phyloP scores from a whole-genome alignment of 1,139 yeast species.

The Yamadazyma oceani region DNA sequence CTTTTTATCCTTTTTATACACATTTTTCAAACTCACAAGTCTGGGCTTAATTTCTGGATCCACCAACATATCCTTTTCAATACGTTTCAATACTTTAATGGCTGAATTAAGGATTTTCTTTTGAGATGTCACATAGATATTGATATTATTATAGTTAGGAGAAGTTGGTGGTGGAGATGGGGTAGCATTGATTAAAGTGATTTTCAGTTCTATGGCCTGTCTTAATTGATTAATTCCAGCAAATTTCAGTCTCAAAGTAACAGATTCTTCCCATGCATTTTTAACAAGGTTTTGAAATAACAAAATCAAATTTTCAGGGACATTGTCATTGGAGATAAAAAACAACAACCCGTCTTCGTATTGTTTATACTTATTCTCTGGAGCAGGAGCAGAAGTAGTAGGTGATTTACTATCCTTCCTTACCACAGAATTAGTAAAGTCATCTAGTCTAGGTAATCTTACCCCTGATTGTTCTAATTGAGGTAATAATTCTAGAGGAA shows the following conservation, averaged over 20 bases:
- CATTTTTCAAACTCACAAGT: constrained; percentile 52
- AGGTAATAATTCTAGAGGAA: constrained; percentile 37
- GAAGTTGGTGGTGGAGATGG: constrained; percentile 9
- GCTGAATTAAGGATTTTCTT: constrained; percentile 44
- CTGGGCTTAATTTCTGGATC: constrained; percentile 38
- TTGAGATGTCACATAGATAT: constrained; percentile 45
- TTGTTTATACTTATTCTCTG: constrained; percentile 11
- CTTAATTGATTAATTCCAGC: constrained; percentile 61
- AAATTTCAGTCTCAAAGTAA: constrained; percentile 52
- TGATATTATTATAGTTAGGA: constrained; percentile 24
- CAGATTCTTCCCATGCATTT: constrained; percentile 39
- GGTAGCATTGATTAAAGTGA: constrained; percentile 28
- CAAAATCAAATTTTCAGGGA: constrained; percentile 49
- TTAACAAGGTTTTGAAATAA: constrained; percentile 54
- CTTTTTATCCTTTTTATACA: constrained; percentile 53
- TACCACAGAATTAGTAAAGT: constrained; percentile 46
- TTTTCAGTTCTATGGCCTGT: constrained; percentile 49
- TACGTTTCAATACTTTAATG: constrained; percentile 46
- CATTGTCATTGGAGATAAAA: constrained; percentile 33
- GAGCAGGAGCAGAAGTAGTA: too few species aligned
- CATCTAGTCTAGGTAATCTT: constrained; percentile 44
- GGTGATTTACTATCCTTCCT: constrained; percentile 11
- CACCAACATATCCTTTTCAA: constrained; percentile 52
- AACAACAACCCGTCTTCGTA: constrained; percentile 44
- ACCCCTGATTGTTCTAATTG: constrained; percentile 41